Base-by-base conservation (phyloP, 495 filamentous ascomycete genomes). In the Lasiosphaeria hispida region DNA sequence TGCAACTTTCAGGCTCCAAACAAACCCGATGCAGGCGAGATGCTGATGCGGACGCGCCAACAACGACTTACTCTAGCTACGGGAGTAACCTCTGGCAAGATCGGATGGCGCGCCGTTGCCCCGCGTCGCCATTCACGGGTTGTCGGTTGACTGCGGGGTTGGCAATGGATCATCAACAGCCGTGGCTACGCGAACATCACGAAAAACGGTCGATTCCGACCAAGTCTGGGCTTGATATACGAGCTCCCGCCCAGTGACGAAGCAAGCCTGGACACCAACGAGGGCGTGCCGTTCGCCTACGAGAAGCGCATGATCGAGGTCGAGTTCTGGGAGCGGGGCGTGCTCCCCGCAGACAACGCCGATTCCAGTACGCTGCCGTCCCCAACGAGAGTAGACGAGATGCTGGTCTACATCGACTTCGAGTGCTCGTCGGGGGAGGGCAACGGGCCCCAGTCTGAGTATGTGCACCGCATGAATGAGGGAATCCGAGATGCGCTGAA, bases 161-260 rank as follows among this genome's bases (percentile, higher is more conserved):
- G 71, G 63, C 59, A 53, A 1, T 78, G 75, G 75, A 66, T 75
- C 48, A 77, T 78, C 67, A 78, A 77, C 61, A 52, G 59, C 10
- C 65, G 74, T 1, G 73, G 75, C 10, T 75, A 70, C 39, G 75
- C 75, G 34, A 78, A 76, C 60, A 63, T 77, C 14, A 65, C 70
- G n/a, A n/a, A 15, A 41, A n/a, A 57, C 45, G 4, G 50, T 44
- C 19, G 51, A 51, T 1, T 55, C 9, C n/a, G 61, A 63, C 30
- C 62, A 69, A 18, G 73, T 78, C 19, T 78, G 75, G 61, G 76
- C 17, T 41, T 77, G 2, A 44, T 77, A 4, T 79, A 76, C 47
- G 61, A 55, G 17, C 57, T 79, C 7, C 62, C 64, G 19, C 51
- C 61, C 0, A 14, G 47, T 3, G 75, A 77, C 60, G 71, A 74